Evolutionary conservation across 129 eudicot species (phyloP).

Genomic region (Smallanthus sonchifolius): DNA sequence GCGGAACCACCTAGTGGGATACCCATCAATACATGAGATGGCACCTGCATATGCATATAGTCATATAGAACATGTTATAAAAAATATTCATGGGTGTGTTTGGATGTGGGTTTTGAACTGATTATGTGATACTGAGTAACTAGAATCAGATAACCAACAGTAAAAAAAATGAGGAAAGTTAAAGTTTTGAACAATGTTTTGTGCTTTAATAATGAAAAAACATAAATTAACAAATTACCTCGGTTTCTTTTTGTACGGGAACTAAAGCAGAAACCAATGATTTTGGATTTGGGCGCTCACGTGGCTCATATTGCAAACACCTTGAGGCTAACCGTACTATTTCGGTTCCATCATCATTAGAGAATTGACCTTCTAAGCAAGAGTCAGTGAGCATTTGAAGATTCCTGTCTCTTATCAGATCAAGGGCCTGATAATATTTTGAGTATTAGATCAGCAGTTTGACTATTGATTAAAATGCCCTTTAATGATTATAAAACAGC

Average conservation of each 20-base stretch:
- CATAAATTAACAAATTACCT: slow-evolving; percentile 35
- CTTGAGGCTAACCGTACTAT: slow-evolving; percentile 87
- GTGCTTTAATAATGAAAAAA: background rate
- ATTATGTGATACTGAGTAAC: too few species aligned
- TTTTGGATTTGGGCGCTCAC: slow-evolving; percentile 91
- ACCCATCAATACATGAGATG: slow-evolving; percentile 84
- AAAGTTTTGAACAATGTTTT: background rate
- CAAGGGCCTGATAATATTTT: slow-evolving; percentile 68
- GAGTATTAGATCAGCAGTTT: slow-evolving; percentile 17
- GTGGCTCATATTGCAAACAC: slow-evolving; percentile 92
- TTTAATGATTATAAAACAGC: background rate
- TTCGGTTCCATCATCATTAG: slow-evolving; percentile 89
- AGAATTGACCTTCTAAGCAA: slow-evolving; percentile 97
- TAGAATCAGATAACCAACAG: too few species aligned
- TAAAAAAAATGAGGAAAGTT: background rate
- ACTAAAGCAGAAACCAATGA: slow-evolving; percentile 79
- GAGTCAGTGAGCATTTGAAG: slow-evolving; percentile 96
- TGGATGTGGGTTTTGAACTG: background rate
- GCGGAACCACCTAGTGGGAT: slow-evolving; percentile 56
- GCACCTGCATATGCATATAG: slow-evolving; percentile 41
- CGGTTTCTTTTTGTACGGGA: slow-evolving; percentile 92
- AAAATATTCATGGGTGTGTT: background rate
- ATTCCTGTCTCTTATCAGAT: slow-evolving; percentile 85
- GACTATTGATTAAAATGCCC: background rate
- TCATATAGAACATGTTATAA: background rate